phyloP scores from a whole-genome alignment of 2,329 filamentous ascomycete species.

The Blastomyces emzantsi region DNA sequence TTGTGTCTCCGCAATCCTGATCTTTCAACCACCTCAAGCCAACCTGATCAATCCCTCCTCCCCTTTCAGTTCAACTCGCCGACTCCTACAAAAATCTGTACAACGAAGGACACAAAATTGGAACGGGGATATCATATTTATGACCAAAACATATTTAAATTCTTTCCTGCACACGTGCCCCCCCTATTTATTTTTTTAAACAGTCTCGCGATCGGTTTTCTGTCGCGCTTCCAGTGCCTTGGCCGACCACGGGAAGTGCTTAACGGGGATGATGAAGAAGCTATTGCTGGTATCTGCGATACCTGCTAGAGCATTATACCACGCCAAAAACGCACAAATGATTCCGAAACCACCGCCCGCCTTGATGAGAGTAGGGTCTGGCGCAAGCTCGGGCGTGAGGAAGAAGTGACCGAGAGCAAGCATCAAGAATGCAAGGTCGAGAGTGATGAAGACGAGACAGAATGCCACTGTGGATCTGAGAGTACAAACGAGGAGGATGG shows the following conservation, averaged over 20 bases:
- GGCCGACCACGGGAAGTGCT: slow-evolving; percentile 91
- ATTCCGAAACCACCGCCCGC: slow-evolving; percentile 74
- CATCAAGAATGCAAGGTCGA: slow-evolving; percentile 67
- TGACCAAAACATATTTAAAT: slow-evolving; percentile 2
- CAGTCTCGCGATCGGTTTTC: slow-evolving; percentile 42
- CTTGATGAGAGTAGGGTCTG: slow-evolving; percentile 49
- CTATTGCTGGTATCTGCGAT: slow-evolving; percentile 61
- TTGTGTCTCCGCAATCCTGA: too few species aligned
- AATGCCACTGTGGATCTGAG: slow-evolving; percentile 69
- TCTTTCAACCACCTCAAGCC: not conserved
- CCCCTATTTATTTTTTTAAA: slow-evolving; percentile 19
- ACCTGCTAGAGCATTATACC: slow-evolving; percentile 81
- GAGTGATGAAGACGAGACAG: slow-evolving; percentile 66
- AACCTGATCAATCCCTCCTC: not conserved
- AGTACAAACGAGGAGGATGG: slow-evolving; percentile 62
- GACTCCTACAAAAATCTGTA: slow-evolving; percentile 5
- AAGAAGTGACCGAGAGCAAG: slow-evolving; percentile 57
- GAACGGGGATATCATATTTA: slow-evolving; percentile 5
- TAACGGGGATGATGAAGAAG: slow-evolving; percentile 88
- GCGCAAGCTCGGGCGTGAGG: slow-evolving; percentile 34
- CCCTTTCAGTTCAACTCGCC: not conserved
- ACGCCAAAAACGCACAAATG: slow-evolving; percentile 69
- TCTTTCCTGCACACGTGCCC: not conserved
- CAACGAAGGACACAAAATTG: not conserved
- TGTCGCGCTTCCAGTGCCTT: slow-evolving; percentile 55